A percentile compares a stretch with the other conserved stretches of the same genome.
Evolutionary conservation across 208 protist species (phyloP).

Genomic region (Crithidia bombi): DNA sequence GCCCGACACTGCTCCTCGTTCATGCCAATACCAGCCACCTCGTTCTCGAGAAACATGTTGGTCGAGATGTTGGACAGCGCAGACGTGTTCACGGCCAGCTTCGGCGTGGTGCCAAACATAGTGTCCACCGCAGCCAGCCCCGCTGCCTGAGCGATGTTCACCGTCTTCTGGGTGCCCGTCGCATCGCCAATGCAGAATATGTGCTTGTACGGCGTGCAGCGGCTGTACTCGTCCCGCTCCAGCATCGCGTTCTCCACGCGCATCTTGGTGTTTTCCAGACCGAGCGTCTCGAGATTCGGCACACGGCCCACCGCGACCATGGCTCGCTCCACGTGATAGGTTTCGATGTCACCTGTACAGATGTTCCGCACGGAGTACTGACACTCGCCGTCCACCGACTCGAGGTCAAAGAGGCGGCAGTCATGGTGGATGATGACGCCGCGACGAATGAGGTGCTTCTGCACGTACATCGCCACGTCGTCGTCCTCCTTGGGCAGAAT

Average conservation of each 20-base stretch:
- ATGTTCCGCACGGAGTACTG: slow-evolving; percentile 59
- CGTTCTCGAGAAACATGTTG: slow-evolving; percentile 64
- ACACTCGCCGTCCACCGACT: slow-evolving; percentile 37
- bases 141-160: slow-evolving; percentile 55
- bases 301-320: slow-evolving; percentile 62
- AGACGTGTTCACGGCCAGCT: slow-evolving; percentile 23
- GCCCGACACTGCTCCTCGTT: slow-evolving; percentile 70
- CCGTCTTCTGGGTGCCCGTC: slow-evolving; percentile 32
- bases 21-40: slow-evolving; percentile 66
- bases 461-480: slow-evolving; percentile 59
- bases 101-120: slow-evolving; percentile 55
- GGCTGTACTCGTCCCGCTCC: slow-evolving; percentile 51
- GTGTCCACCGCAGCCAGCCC: slow-evolving; percentile 58
- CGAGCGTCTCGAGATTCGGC: slow-evolving; percentile 54
- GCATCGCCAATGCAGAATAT: slow-evolving; percentile 80
- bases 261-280: slow-evolving; percentile 62
- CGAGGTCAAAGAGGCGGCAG: slow-evolving; percentile 63
- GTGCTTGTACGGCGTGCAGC: slow-evolving; percentile 67
- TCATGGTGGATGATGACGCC: slow-evolving; percentile 62
- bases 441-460: slow-evolving; percentile 42
- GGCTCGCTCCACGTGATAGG: slow-evolving; percentile 57
- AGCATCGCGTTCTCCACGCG: slow-evolving; percentile 50
- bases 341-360: slow-evolving; percentile 40
- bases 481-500: slow-evolving; percentile 70
- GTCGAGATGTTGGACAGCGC: slow-evolving; percentile 47